A percentile compares a stretch with the other conserved stretches of the same genome.
These are phyloP conservation scores for Aphanomyces astaci DNA, from an alignment of 352 stramenopile genomes.

Conservation along the genomic window DNA sequence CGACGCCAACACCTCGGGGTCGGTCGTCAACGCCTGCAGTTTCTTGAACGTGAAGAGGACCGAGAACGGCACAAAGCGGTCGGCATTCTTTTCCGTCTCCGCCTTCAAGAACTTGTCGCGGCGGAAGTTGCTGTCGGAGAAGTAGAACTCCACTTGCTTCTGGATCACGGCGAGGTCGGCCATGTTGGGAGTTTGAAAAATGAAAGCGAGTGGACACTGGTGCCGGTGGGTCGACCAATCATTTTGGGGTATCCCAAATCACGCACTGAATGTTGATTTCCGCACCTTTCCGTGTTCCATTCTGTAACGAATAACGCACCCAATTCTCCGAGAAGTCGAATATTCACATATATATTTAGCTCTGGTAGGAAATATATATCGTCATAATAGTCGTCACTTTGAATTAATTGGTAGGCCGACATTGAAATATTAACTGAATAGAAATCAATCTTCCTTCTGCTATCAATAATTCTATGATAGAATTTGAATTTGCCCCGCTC, in stretches of 20 bases:
- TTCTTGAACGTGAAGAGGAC: slow-evolving; percentile 90
- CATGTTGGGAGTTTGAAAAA: slow-evolving; percentile 11
- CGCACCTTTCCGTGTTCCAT: too few species aligned
- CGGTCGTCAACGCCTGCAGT: slow-evolving; percentile 73
- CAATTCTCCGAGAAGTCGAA: too few species aligned
- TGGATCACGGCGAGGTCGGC: slow-evolving; percentile 33
- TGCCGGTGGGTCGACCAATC: not conserved
- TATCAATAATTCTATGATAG: too few species aligned
- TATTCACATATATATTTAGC: too few species aligned
- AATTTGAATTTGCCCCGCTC: too few species aligned
- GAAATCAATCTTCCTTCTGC: too few species aligned
- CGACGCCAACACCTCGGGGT: slow-evolving; percentile 51
- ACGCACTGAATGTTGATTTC: not conserved
- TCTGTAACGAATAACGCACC: not conserved
- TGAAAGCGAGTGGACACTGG: not conserved
- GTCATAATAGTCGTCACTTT: not conserved
- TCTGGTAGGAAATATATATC: not conserved
- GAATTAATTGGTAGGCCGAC: not conserved
- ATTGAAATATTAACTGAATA: not conserved
- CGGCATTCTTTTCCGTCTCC: slow-evolving; percentile 74
- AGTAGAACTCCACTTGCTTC: slow-evolving; percentile 92
- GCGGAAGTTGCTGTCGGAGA: slow-evolving; percentile 88
- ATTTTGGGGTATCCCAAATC: not conserved
- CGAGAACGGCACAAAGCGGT: slow-evolving; percentile 76
- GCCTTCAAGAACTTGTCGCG: slow-evolving; percentile 85